phyloP scores from a whole-genome alignment of 257 asterid species.

The Datura wrightii region DNA sequence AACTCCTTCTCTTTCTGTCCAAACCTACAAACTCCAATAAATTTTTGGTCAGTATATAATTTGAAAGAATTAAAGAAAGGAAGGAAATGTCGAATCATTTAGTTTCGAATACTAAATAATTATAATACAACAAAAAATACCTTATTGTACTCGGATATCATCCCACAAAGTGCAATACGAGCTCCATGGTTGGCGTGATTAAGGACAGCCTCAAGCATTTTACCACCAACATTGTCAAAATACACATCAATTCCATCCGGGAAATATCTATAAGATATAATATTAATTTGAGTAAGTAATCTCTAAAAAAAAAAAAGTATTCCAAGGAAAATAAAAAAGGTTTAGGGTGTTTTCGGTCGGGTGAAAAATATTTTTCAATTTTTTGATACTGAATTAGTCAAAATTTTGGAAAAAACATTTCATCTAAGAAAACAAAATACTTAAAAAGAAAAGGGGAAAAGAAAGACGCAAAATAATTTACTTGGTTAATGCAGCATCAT shows the following conservation, averaged over 20 bases:
- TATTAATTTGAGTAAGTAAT: background rate
- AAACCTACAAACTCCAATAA: background rate
- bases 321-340: background rate
- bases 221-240: conserved; percentile 20
- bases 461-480: background rate
- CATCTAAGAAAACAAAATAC: background rate
- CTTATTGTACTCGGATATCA: background rate
- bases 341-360: no score
- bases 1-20: conserved; percentile 1
- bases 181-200: conserved; percentile 5
- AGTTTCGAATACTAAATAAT: background rate
- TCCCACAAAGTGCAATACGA: conserved; percentile 15
- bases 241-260: background rate
- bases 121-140: background rate
- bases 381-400: no score
- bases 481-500: conserved; percentile 22
- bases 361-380: no score
- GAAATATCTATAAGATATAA: background rate
- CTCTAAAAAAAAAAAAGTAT: no score
- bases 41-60: background rate
- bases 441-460: background rate
- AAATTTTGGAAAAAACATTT: no score
- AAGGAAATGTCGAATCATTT: background rate
- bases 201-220: conserved; percentile 16
- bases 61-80: background rate